Evolutionary conservation across 768 basidiomycete species (phyloP), one percentile per base, ranked within the genome.

Genomic region (Podaxis sp.): DNA sequence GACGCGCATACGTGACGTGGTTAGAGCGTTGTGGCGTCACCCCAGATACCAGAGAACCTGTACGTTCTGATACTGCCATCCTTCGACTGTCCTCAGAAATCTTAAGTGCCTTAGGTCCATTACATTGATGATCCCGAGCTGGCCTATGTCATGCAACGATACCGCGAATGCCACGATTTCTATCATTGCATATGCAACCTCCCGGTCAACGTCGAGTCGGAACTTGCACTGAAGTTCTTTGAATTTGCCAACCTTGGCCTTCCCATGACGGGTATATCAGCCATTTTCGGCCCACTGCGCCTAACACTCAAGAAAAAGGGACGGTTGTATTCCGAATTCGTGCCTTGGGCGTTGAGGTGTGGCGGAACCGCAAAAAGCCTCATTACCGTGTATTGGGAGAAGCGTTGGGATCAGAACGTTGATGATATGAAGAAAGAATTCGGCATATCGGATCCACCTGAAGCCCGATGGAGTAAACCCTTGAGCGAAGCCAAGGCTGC

Each of bases 81-180:
- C 27, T 50, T 63, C 55, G 47, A 15, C 36, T 49, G 24, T 54
- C 61, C 64, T 58, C 33, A 64, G 27, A 40, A 62, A 46, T 64
- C 38, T 59, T 36, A 37, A 37, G 19, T 59, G 27, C 13, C 27
- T 25, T 69, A 98, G 96, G 96, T 97, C 5, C 92, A 89, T 66
- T 98, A 98, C 70, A 89, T 98, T 61, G 85, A 91, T 70, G 94
- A 98, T 69, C 94, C 95, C 2, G 96, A 97, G 69, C 84, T 97
- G 11, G 97, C 97, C 25, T 98, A 97, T 74, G 92, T 98, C 59
- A 94, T 99, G 91, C 93, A 96, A 67, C 89, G 96, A 55, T 99
- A 98, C 73, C 89, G 96, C 25, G 96, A 99, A 77, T 96, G 91
- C 66, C 97, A 99, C 75, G 96, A 99, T 76, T 90, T 98, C 67